A percentile compares a stretch with the other conserved stretches of the same genome.
These are phyloP conservation scores for Amaranthus palmeri DNA, from an alignment of 148 eudicot species.

Conservation along the genomic window DNA sequence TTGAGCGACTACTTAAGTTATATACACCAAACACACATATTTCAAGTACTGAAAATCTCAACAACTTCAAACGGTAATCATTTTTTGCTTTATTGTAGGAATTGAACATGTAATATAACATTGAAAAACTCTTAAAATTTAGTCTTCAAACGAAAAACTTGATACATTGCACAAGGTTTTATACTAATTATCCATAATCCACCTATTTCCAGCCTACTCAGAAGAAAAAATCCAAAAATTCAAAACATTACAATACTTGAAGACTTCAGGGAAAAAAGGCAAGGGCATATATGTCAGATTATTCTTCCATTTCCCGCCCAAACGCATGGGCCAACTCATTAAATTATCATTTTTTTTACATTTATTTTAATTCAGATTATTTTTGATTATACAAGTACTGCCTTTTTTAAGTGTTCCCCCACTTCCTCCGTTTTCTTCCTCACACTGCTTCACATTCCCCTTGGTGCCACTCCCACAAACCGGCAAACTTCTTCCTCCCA, in stretches of 20 bases:
- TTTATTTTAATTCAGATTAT: background rate
- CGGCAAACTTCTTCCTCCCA: constrained; percentile 5
- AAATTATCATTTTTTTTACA: constrained; percentile 3
- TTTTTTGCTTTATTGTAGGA: background rate
- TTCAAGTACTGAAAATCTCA: too few species aligned
- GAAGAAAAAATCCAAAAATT: too few species aligned
- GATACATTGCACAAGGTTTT: too few species aligned
- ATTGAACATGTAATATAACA: background rate
- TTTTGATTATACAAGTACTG: background rate
- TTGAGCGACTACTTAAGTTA: too few species aligned
- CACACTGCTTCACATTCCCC: background rate
- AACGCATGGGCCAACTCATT: constrained; percentile 9
- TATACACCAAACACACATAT: too few species aligned
- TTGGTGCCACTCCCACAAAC: background rate
- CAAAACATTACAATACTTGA: too few species aligned
- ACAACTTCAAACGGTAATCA: too few species aligned
- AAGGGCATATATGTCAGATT: constrained; percentile 15
- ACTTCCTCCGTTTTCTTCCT: background rate
- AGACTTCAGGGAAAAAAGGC: background rate
- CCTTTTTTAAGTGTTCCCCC: background rate
- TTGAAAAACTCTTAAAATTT: background rate
- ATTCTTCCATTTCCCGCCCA: constrained; percentile 29
- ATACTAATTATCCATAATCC: too few species aligned
- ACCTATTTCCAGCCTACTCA: too few species aligned
- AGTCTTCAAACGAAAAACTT: too few species aligned